Base-by-base conservation (phyloP, 768 basidiomycete species). In the Kwoniella europaea region DNA sequence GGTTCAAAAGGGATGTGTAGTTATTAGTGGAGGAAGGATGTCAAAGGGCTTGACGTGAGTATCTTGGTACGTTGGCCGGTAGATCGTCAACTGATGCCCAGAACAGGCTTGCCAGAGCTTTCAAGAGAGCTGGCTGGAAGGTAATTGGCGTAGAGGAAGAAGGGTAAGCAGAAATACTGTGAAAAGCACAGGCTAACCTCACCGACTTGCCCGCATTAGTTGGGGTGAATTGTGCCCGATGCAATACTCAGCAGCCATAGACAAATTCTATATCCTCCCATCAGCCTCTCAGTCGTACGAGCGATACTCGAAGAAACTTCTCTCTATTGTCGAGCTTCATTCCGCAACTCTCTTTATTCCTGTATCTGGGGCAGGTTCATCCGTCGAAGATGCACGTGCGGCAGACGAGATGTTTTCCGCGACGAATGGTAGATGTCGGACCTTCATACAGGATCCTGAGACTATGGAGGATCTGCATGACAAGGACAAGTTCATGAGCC, bases 401-500 rank as follows among this genome's bases (percentile, higher is more conserved):
- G 83, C 82, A 22, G 76, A 82, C 29, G 71, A 74, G 13, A 79
- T 83, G 77, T 72, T 55, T 20, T 53, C 43, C 6, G 66, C 65
- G 18, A 82, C 79, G 2, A 50, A 67, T n/a, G 81, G 79, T 0
- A 65, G 65, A 62, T 79, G 80, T 55, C 60, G 76, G 29, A 79
- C 77, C 13, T 82, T 83, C 59, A 82, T 84, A 35, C 82, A 82
- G 41, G 77, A 78, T 62, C 75, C 76, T 5, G 76, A 80, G 62
- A 79, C 81, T 7, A 80, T 79, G 71, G 63, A 73, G 58, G 74
- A 76, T 50, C 67, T 82, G 18, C 82, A 83, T 65, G 81, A 83
- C 58, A 84, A 84, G 69, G 82, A 83, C 65, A 42, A 76, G 24
- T 84, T 84, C 65, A 81, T 82, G 69, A 68, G 70, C 0, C 67